These are phyloP conservation scores for Pseudogymnoascus sp. DNA, from an alignment of 2,329 filamentous ascomycete genomes.

Conservation along the genomic window DNA sequence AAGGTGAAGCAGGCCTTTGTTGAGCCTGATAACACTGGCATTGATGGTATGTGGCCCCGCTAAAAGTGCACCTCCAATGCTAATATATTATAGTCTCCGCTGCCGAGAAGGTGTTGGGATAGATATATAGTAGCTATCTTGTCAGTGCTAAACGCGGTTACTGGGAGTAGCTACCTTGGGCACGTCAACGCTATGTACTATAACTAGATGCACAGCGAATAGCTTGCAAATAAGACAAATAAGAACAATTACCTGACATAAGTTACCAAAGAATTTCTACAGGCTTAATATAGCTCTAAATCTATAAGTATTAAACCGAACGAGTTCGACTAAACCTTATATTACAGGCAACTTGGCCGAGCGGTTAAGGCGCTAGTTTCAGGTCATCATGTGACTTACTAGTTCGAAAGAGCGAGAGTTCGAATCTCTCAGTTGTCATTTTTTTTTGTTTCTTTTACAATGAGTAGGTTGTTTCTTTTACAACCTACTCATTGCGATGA, in stretches of 20 bases:
- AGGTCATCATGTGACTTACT: slow-evolving; percentile 17
- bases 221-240: background rate
- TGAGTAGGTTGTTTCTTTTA: no score
- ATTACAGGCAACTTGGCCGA: slow-evolving; percentile 19
- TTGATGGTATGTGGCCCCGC: slow-evolving; percentile 39
- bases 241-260: background rate
- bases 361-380: slow-evolving; percentile 27
- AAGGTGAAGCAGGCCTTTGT: slow-evolving; percentile 75
- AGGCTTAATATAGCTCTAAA: background rate
- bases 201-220: background rate
- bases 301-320: background rate
- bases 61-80: background rate
- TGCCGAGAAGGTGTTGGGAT: slow-evolving; percentile 42
- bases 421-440: slow-evolving; percentile 26
- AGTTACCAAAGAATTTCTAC: background rate
- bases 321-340: no score
- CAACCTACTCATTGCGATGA: no score
- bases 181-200: background rate
- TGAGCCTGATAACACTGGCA: slow-evolving; percentile 82
- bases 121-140: background rate
- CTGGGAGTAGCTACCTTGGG: background rate
- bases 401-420: slow-evolving; percentile 29
- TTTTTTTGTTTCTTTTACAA: no score
- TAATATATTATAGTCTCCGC: slow-evolving; percentile 35
- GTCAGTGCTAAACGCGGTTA: background rate